Conservation (phyloP, 2,329 filamentous ascomycete species). For the Neoarthrinium moseri region DNA sequence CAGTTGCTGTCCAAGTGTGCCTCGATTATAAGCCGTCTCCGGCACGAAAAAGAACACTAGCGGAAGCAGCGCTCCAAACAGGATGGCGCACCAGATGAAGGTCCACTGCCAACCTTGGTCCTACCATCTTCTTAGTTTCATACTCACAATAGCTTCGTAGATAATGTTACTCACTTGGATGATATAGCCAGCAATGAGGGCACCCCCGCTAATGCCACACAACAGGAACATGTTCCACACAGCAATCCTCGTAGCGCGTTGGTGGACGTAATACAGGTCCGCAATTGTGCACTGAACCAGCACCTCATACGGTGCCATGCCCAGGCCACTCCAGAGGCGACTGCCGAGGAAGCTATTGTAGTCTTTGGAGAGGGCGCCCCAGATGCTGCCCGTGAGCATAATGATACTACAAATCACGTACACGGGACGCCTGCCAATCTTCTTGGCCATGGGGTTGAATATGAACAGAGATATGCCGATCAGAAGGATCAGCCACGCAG, state of each 20-base stretch:
- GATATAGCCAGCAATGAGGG: conserved; percentile 39
- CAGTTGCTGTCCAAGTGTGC: conserved; percentile 18
- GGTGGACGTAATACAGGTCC: conserved; percentile 45
- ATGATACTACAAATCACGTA: conserved; percentile 45
- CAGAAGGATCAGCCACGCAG: conserved; percentile 46
- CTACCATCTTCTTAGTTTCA: conserved; percentile 12
- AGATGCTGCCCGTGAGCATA: conserved; percentile 47
- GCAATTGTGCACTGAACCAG: conserved; percentile 51
- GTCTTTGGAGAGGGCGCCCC: conserved; percentile 40
- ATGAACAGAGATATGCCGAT: conserved; percentile 48
- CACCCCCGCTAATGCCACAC: conserved; percentile 38
- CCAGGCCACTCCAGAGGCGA: conserved; percentile 43
- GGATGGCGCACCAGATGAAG: conserved; percentile 45
- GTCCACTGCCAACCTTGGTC: conserved; percentile 42
- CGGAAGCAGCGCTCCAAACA: conserved; percentile 40
- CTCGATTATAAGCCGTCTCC: conserved; percentile 46
- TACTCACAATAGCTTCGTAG: background rate
- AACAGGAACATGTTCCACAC: conserved; percentile 40
- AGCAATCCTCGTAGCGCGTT: conserved; percentile 41
- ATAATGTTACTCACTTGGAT: conserved; percentile 25
- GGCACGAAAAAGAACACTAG: conserved; percentile 47
- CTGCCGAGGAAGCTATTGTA: conserved; percentile 45
- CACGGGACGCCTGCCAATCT: conserved; percentile 47
- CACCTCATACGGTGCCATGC: conserved; percentile 50
- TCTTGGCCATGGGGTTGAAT: conserved; percentile 49